Conservation (phyloP, 345 rosid genomes). For the Rhodomyrtus tomentosa region DNA sequence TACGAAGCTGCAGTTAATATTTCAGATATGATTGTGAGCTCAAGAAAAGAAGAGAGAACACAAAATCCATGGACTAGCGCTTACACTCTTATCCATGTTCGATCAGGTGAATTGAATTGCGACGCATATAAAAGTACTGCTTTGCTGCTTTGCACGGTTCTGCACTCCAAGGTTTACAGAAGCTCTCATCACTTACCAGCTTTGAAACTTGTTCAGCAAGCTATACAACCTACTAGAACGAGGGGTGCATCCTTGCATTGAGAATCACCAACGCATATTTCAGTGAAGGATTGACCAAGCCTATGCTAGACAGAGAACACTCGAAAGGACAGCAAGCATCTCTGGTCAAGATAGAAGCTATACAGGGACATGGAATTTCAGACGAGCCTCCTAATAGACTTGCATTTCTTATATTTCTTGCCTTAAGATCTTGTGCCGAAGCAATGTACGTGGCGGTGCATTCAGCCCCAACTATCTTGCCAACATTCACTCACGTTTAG, state of each 20-base stretch:
- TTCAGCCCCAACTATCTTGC: background rate
- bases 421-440: background rate
- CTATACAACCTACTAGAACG: background rate
- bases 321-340: background rate
- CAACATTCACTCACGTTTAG: conserved; percentile 15
- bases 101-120: background rate
- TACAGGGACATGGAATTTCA: background rate
- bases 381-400: background rate
- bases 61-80: background rate
- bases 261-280: background rate
- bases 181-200: background rate
- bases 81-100: background rate
- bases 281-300: background rate
- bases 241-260: background rate
- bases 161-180: background rate
- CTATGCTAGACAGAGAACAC: background rate
- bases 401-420: background rate
- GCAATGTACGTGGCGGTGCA: background rate
- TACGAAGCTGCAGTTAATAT: background rate
- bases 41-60: background rate
- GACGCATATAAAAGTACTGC: background rate
- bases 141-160: background rate
- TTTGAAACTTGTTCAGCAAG: background rate
- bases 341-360: background rate
- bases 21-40: background rate